Percentiles rank a stretch among this genome's conserved stretches.
phyloP scores from a whole-genome alignment of 495 filamentous ascomycete genomes.

The Xylaria nigripes region DNA sequence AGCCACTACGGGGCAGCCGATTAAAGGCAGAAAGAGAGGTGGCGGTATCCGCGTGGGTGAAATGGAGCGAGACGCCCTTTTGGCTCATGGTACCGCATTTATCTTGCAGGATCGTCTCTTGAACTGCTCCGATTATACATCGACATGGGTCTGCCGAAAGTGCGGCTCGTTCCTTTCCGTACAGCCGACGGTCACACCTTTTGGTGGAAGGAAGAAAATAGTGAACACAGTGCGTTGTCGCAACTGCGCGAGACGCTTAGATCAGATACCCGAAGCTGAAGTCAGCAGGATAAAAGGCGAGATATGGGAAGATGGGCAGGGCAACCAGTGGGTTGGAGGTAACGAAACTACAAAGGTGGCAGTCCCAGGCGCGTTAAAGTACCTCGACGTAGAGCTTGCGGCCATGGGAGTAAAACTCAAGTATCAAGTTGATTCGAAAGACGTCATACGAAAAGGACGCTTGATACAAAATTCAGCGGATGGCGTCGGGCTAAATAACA shows the following conservation, averaged over 20 bases:
- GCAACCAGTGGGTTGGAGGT: slow-evolving; percentile 72
- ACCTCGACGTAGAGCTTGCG: slow-evolving; percentile 87
- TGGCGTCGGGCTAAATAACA: slow-evolving; percentile 17
- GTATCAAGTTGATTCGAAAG: slow-evolving; percentile 65
- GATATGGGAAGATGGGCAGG: slow-evolving; percentile 87
- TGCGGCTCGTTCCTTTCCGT: slow-evolving; percentile 86
- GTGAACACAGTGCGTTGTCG: slow-evolving; percentile 64
- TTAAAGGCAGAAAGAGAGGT: slow-evolving; percentile 91
- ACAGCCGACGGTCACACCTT: slow-evolving; percentile 65
- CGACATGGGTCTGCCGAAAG: slow-evolving; percentile 75
- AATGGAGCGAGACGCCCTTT: slow-evolving; percentile 93
- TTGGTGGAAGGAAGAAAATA: slow-evolving; percentile 50
- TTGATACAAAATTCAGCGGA: slow-evolving; percentile 24
- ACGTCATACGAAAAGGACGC: slow-evolving; percentile 37
- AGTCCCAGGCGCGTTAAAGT: slow-evolving; percentile 85
- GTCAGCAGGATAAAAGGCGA: slow-evolving; percentile 56
- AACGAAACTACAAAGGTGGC: slow-evolving; percentile 84
- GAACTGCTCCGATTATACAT: slow-evolving; percentile 89
- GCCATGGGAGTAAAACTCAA: slow-evolving; percentile 89
- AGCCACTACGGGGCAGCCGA: slow-evolving; percentile 83
- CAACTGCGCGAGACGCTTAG: slow-evolving; percentile 62
- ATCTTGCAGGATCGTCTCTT: slow-evolving; percentile 89
- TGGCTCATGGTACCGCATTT: slow-evolving; percentile 93
- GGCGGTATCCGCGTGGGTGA: slow-evolving; percentile 98
- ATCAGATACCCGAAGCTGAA: slow-evolving; percentile 46